A percentile compares a stretch with the other conserved stretches of the same genome.
phyloP scores from a whole-genome alignment of 176 grass and related monocot species.

The Lolium rigidum region DNA sequence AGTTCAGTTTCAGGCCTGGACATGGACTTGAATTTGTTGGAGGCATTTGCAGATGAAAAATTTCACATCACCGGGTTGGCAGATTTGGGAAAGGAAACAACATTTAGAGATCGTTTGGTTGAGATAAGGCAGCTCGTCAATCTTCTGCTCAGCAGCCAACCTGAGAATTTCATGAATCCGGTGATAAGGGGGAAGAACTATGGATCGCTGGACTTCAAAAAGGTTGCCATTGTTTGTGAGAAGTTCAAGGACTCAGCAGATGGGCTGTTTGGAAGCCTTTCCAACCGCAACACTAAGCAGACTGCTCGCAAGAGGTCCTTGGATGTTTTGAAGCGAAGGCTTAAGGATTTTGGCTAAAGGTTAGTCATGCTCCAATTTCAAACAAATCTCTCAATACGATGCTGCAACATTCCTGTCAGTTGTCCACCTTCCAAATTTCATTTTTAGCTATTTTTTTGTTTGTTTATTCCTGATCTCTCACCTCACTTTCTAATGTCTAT shows the following conservation, averaged over 20 bases:
- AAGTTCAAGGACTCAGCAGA: conserved; percentile 92
- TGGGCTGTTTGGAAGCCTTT: conserved; percentile 73
- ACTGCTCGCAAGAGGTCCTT: conserved; percentile 85
- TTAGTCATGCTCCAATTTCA: not conserved
- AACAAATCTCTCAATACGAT: not conserved
- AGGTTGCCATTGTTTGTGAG: conserved; percentile 69
- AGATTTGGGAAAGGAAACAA: conserved; percentile 68
- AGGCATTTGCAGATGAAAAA: conserved; percentile 80
- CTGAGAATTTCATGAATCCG: conserved; percentile 96
- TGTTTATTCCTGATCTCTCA: not conserved
- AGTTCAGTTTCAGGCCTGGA: conserved; percentile 77
- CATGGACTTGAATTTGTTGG: conserved; percentile 82
- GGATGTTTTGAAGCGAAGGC: conserved; percentile 89
- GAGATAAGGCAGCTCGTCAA: conserved; percentile 90
- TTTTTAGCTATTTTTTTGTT: not conserved
- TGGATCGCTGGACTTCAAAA: conserved; percentile 85
- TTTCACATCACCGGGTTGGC: conserved; percentile 70
- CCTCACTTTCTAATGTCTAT: not conserved
- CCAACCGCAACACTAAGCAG: conserved; percentile 75
- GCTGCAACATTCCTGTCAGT: not conserved
- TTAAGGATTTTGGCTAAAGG: conserved; percentile 19
- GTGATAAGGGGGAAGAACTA: conserved; percentile 89
- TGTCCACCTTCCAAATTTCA: not conserved
- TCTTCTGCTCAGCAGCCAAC: conserved; percentile 90
- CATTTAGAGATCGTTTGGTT: conserved; percentile 77